These are phyloP conservation scores for Raphanus hybrid DNA, from an alignment of 441 rosid species.

Conservation along the genomic window DNA sequence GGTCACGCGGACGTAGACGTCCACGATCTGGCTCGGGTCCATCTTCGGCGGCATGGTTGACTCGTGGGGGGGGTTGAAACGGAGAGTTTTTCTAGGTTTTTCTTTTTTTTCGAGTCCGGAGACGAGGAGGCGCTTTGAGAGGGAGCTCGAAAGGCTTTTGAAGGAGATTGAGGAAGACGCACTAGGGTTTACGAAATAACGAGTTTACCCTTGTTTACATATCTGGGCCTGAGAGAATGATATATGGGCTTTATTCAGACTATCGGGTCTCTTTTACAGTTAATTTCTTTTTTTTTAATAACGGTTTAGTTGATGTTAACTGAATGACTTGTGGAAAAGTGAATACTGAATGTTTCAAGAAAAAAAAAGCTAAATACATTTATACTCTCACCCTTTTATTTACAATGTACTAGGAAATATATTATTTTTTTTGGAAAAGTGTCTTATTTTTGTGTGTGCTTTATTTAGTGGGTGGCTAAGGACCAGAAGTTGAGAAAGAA, in stretches of 20 bases:
- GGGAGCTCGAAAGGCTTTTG: constrained; percentile 16
- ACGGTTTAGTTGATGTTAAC: too few relatives aligned
- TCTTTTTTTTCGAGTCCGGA: neutral
- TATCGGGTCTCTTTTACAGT: neutral
- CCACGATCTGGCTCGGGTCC: constrained; percentile 73
- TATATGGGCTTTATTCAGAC: neutral
- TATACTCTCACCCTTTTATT: constrained; percentile 26
- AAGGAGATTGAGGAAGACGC: constrained; percentile 15
- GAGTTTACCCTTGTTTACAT: neutral
- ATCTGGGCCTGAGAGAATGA: neutral
- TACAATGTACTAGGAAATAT: constrained; percentile 6
- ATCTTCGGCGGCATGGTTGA: constrained; percentile 79
- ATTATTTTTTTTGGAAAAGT: neutral
- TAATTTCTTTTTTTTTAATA: too few relatives aligned
- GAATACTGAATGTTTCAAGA: too few relatives aligned
- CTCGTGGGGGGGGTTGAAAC: constrained; percentile 43
- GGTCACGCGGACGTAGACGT: constrained; percentile 80
- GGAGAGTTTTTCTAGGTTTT: constrained; percentile 21
- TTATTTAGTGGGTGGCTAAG: constrained; percentile 57
- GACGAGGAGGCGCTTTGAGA: constrained; percentile 16
- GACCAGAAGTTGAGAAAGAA: constrained; percentile 81
- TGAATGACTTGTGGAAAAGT: too few relatives aligned
- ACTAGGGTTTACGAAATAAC: constrained; percentile 37
- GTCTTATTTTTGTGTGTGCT: constrained; percentile 3
- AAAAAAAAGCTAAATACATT: neutral